Percentiles rank a stretch among this genome's conserved stretches.
phyloP scores from a whole-genome alignment of 495 filamentous ascomycete species.

The Talaromyces thailandensis region DNA sequence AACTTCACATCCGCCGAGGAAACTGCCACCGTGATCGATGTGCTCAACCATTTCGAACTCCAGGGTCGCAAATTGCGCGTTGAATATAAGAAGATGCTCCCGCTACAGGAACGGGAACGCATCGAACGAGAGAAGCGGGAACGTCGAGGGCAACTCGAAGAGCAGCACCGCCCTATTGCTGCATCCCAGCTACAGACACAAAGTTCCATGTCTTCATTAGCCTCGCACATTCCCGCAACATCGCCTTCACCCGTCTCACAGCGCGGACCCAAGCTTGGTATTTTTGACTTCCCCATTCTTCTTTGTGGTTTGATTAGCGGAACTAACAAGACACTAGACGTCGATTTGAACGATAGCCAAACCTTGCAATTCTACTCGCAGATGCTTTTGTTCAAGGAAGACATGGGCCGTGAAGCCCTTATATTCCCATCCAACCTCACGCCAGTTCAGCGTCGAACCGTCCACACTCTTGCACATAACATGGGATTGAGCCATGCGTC shows the following conservation, averaged over 20 bases:
- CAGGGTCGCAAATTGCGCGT: slow-evolving; percentile 90
- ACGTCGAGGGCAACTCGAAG: slow-evolving; percentile 89
- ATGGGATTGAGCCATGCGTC: slow-evolving; percentile 87
- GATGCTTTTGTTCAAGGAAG: slow-evolving; percentile 80
- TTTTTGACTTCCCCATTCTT: slow-evolving; percentile 9
- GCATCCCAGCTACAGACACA: slow-evolving; percentile 64
- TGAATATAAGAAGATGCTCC: slow-evolving; percentile 99
- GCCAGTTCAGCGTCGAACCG: slow-evolving; percentile 73
- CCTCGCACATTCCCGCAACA: slow-evolving; percentile 58
- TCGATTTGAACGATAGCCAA: slow-evolving; percentile 86
- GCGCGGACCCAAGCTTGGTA: slow-evolving; percentile 55
- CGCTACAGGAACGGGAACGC: slow-evolving; percentile 83
- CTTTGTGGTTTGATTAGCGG: slow-evolving; percentile 15
- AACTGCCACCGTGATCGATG: slow-evolving; percentile 80
- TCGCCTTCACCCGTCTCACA: slow-evolving; percentile 66
- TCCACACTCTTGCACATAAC: slow-evolving; percentile 91
- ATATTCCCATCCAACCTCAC: slow-evolving; percentile 74
- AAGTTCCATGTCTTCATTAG: slow-evolving; percentile 73
- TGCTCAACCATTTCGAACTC: slow-evolving; percentile 89
- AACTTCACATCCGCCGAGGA: slow-evolving; percentile 96
- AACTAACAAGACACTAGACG: slow-evolving; percentile 33
- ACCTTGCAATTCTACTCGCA: slow-evolving; percentile 84
- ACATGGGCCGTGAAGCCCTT: slow-evolving; percentile 63
- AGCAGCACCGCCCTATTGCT: slow-evolving; percentile 78
- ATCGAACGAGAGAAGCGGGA: slow-evolving; percentile 97